Evolutionary conservation across 1,139 yeast species (phyloP), one percentile per base, ranked within the genome.

Genomic region (Insectozyma bohioensis): DNA sequence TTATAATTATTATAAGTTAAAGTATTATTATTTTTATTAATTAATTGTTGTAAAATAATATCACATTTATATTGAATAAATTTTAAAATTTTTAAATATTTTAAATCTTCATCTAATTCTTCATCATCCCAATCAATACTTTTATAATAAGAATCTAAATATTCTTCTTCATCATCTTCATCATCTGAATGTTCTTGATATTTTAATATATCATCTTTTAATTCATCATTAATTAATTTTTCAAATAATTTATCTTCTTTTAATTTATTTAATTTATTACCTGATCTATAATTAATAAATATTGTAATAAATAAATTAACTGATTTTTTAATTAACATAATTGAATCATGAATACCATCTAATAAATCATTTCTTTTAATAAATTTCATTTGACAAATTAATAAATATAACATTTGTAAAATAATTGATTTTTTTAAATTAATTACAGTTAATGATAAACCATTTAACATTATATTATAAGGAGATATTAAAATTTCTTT

Each of bases 101-200:
- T 70, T 50, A 68, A 58, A 45, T 69, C 75, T 45, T 70, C 76
- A 45, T 68, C 74, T 68, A 69, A 58, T 20, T 67, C 66, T 42
- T 69, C 75, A 43, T 69, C 73, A 39, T 70, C 76, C 75, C 75
- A 69, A 45, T 69, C 75, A 11, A 68, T 67, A 13, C 54, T 64
- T 25, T 44, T 39, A 23, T 53, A 51, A 18, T 47, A 45, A 10
- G 41, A 45, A 11, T 40, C 36, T 18, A 17, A 22, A 26, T 6
- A 21, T 10, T 45, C 49, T 26, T 47, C 50, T 7, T 45, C 50
- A 9, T 54, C 58, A 14, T 60, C 69, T 14, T 61, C 63, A 4
- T 63, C 67, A n/a, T 58, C 63, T 13, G 55, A 58, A 10, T 51
- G 45, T 15, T 48, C 45, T 14, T 58, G 63, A 29, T 63, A 70